Evolutionary conservation across 2,329 filamentous ascomycete genomes (phyloP).

Genomic region (Colletotrichum costaricense): DNA sequence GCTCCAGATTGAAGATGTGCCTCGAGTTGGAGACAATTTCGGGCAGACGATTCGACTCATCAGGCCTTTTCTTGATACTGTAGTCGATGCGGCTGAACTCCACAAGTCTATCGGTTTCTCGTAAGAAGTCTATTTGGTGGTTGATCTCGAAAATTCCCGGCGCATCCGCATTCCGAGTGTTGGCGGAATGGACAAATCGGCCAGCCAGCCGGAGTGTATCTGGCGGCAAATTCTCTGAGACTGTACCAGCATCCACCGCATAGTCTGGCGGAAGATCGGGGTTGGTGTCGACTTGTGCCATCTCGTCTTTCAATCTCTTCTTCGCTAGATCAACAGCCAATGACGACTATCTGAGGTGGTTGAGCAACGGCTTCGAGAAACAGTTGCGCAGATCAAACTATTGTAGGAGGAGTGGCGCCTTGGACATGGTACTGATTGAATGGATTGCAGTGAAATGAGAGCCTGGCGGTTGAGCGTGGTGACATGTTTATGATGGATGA

Average conservation of each 20-base stretch:
- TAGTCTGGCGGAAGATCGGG: slow-evolving; percentile 22
- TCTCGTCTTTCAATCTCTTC: background rate
- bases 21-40: slow-evolving; percentile 43
- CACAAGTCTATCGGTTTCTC: slow-evolving; percentile 45
- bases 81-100: slow-evolving; percentile 46
- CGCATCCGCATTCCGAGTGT: slow-evolving; percentile 40
- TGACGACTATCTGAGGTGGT: too few relatives aligned
- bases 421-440: background rate
- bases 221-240: slow-evolving; percentile 40
- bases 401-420: background rate
- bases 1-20: slow-evolving; percentile 49
- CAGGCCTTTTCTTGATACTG: slow-evolving; percentile 36
- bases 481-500: background rate
- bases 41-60: slow-evolving; percentile 32
- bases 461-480: background rate
- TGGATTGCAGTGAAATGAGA: background rate
- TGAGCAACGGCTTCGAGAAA: too few relatives aligned
- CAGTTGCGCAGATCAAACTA: background rate
- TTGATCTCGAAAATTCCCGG: slow-evolving; percentile 51
- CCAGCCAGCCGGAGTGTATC: slow-evolving; percentile 47
- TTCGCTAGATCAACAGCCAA: background rate
- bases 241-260: slow-evolving; percentile 1
- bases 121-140: slow-evolving; percentile 46
- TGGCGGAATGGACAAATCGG: slow-evolving; percentile 45
- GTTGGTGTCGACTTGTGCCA: slow-evolving; percentile 2